Evolutionary conservation across 169 alveolate species (phyloP).

Genomic region (Amoebophrya sp.): DNA sequence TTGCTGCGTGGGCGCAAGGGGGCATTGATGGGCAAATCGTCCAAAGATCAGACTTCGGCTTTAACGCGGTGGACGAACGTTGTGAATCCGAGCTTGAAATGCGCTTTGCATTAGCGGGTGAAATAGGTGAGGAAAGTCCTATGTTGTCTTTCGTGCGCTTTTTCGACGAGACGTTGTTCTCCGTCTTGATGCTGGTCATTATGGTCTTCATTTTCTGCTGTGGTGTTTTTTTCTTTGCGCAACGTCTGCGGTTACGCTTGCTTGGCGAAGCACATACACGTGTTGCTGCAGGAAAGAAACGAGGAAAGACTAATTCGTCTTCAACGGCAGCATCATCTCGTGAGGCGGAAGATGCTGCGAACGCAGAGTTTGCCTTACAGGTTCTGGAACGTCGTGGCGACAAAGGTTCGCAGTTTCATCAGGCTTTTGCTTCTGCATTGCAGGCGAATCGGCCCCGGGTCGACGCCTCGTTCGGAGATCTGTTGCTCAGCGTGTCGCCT

Average conservation of each 20-base stretch:
- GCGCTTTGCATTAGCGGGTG: no score
- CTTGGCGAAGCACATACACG: background rate
- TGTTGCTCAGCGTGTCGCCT: no score
- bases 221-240: background rate
- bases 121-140: no score
- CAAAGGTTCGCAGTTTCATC: no score
- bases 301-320: background rate
- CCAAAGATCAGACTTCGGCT: background rate
- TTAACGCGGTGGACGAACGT: background rate
- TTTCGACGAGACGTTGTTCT: background rate
- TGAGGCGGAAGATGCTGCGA: background rate
- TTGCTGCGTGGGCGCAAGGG: background rate
- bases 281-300: background rate
- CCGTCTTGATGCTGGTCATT: background rate
- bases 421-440: no score
- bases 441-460: no score
- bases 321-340: background rate
- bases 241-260: background rate
- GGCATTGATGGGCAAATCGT: background rate
- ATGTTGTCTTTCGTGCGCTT: background rate
- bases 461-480: no score
- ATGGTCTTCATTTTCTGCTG: background rate
- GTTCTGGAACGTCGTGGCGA: no score
- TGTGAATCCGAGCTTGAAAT: background rate
- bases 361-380: background rate